A percentile compares a stretch with the other conserved stretches of the same genome.
Conservation (phyloP, 2,329 filamentous ascomycete species). For the Ophiosphaerella herpotricha region DNA sequence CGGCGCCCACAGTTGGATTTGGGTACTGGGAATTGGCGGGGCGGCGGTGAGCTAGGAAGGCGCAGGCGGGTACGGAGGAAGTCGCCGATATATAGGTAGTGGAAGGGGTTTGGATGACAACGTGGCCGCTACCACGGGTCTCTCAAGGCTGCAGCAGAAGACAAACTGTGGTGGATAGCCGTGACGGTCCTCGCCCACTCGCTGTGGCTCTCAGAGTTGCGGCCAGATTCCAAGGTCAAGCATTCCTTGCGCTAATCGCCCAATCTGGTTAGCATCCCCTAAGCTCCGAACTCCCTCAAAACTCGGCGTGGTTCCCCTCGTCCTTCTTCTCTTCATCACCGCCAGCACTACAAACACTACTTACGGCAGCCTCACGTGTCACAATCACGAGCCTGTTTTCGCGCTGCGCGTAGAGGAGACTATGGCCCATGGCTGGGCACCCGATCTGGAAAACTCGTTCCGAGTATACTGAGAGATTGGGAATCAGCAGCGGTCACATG, state of each 20-base stretch:
- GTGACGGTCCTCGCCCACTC: conserved; percentile 33
- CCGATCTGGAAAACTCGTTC: conserved; percentile 68
- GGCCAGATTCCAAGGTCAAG: conserved; percentile 39
- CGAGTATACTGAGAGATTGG: conserved; percentile 66
- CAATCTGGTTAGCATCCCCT: conserved; percentile 25
- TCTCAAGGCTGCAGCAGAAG: conserved; percentile 14
- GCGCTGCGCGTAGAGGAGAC: conserved; percentile 69
- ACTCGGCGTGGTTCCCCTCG: conserved; percentile 44
- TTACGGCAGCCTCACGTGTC: conserved; percentile 59
- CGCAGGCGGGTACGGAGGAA: conserved; percentile 9
- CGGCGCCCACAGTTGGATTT: conserved; percentile 34
- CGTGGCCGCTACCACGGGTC: conserved; percentile 11
- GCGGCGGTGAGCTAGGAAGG: conserved; percentile 14
- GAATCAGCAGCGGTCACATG: conserved; percentile 77
- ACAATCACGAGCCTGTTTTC: conserved; percentile 65
- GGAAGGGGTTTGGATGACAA: conserved; percentile 13
- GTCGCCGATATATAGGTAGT: background rate
- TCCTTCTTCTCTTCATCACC: conserved; percentile 52
- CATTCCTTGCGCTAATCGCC: conserved; percentile 19
- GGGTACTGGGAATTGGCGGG: conserved; percentile 22
- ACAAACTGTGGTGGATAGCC: background rate
- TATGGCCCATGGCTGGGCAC: conserved; percentile 71
- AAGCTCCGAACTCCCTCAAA: conserved; percentile 28
- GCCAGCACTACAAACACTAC: conserved; percentile 65
- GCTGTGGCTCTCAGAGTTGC: conserved; percentile 26